phyloP scores from a whole-genome alignment of 371 early-diverging fungal genomes.

The Funneliformis caledonium region DNA sequence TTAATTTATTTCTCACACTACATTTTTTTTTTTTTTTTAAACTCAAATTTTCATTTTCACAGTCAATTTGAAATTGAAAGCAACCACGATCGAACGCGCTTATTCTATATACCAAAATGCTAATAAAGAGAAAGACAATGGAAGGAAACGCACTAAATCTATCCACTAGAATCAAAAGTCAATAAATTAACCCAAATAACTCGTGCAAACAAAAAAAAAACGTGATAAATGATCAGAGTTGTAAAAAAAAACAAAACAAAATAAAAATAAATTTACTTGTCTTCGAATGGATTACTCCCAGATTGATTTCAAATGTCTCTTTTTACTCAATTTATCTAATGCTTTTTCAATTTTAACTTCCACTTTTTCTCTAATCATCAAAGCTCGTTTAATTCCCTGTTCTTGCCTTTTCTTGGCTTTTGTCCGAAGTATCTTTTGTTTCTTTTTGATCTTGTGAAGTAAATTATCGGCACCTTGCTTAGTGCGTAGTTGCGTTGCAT shows the following conservation, averaged over 20 bases:
- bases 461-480: slow-evolving; percentile 15
- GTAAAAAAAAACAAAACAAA: not conserved
- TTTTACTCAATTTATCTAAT: not conserved
- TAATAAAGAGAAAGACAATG: slow-evolving; percentile 9
- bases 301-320: not conserved
- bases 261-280: not conserved
- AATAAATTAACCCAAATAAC: not conserved
- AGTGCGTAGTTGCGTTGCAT: not conserved
- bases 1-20: not conserved
- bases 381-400: not conserved
- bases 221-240: too few species aligned
- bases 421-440: not conserved
- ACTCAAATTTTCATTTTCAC: not conserved
- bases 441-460: slow-evolving; percentile 15
- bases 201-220: not conserved
- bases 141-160: slow-evolving; percentile 37
- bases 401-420: slow-evolving; percentile 30
- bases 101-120: not conserved
- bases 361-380: not conserved
- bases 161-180: not conserved
- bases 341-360: slow-evolving; percentile 6
- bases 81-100: slow-evolving; percentile 5
- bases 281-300: not conserved
- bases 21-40: not conserved
- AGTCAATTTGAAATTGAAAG: slow-evolving; percentile 26